Percentiles rank a stretch among this genome's conserved stretches.
These are phyloP conservation scores for Podaxis sp. DNA, from an alignment of 768 basidiomycete species.

Conservation along the genomic window DNA sequence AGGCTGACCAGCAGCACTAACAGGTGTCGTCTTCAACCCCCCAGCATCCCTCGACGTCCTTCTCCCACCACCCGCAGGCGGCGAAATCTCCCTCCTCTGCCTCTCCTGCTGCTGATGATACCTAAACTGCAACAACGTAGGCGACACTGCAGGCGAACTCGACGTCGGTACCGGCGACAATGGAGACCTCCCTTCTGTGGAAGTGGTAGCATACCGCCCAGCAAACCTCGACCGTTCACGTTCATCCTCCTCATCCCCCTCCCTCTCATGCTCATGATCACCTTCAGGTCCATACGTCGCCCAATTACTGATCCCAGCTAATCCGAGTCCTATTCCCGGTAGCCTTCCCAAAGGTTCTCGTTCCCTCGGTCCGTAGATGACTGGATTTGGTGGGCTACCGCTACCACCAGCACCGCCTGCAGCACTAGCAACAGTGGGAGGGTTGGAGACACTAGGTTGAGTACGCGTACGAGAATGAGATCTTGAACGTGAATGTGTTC, in stretches of 20 bases:
- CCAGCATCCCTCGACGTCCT: not conserved
- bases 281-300: not conserved
- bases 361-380: not conserved
- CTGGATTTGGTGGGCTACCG: not conserved
- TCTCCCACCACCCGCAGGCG: not conserved
- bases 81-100: not conserved
- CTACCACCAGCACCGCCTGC: no score
- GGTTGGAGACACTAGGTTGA: not conserved
- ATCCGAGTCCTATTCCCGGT: slow-evolving; percentile 7
- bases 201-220: not conserved
- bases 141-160: slow-evolving; percentile 4
- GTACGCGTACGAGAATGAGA: slow-evolving; percentile 2
- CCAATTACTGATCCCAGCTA: slow-evolving; percentile 12
- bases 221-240: not conserved
- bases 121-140: slow-evolving; percentile 1
- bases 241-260: not conserved
- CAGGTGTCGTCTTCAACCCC: not conserved
- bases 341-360: not conserved
- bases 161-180: not conserved
- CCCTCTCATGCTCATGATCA: not conserved
- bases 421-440: no score
- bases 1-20: not conserved
- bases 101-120: slow-evolving; percentile 5
- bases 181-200: not conserved
- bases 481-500: not conserved